These are phyloP conservation scores for Zygosaccharomyces lentus DNA, from an alignment of 805 yeast genomes.

Conservation along the genomic window DNA sequence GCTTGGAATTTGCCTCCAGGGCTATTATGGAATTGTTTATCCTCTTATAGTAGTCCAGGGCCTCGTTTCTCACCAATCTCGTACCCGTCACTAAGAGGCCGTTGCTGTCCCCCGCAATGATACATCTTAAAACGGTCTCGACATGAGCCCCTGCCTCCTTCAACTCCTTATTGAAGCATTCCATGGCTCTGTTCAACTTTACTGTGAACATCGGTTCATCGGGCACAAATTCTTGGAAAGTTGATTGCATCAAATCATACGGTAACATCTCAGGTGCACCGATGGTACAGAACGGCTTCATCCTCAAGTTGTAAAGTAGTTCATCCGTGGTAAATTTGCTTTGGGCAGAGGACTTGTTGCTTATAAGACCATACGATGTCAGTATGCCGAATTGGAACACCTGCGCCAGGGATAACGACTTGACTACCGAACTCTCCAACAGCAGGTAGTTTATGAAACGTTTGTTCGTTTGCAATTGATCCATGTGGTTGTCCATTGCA, in stretches of 20 bases:
- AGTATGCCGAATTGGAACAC: constrained; percentile 32
- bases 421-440: constrained; percentile 24
- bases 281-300: constrained; percentile 75
- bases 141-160: constrained; percentile 14
- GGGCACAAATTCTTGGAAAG: constrained; percentile 21
- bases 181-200: constrained; percentile 17
- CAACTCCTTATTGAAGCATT: constrained; percentile 20
- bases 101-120: constrained; percentile 23
- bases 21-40: constrained; percentile 19
- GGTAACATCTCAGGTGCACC: constrained; percentile 70
- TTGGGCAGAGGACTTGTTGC: constrained; percentile 24
- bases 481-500: constrained; percentile 36
- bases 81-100: constrained; percentile 25
- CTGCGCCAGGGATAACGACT: constrained; percentile 35
- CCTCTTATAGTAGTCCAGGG: constrained; percentile 31
- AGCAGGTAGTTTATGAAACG: constrained; percentile 25
- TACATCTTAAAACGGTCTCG: constrained; percentile 17
- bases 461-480: constrained; percentile 32
- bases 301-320: constrained; percentile 50
- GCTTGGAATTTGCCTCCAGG: constrained; percentile 14
- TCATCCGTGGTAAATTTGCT: constrained; percentile 29
- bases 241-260: constrained; percentile 32
- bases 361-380: constrained; percentile 25
- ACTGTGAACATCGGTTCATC: constrained; percentile 18
- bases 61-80: constrained; percentile 28